Evolutionary conservation across 2,329 filamentous ascomycete genomes (phyloP).

Genomic region (Neopestalotiopsis sp.): DNA sequence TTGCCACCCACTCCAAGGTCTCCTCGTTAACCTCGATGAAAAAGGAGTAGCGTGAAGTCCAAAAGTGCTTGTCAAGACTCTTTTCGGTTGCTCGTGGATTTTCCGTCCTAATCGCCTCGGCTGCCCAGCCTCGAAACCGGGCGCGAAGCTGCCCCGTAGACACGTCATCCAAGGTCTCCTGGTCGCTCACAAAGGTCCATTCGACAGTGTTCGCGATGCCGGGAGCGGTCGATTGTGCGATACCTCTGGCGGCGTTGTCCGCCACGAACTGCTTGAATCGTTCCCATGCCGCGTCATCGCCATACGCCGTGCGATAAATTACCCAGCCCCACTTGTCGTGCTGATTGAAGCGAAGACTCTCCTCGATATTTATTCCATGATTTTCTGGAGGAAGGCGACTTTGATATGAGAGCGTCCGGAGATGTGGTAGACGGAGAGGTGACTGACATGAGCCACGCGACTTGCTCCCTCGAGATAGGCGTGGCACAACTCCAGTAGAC

Average conservation of each 20-base stretch:
- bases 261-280: slow-evolving; percentile 6
- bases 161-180: neutral
- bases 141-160: slow-evolving; percentile 1
- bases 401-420: neutral
- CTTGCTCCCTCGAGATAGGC: neutral
- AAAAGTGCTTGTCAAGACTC: neutral
- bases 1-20: neutral
- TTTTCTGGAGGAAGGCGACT: neutral
- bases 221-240: neutral
- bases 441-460: neutral
- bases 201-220: neutral
- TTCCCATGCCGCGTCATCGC: slow-evolving; percentile 7
- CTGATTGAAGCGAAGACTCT: neutral
- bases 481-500: neutral
- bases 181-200: slow-evolving; percentile 6
- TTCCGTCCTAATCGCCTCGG: slow-evolving; percentile 3
- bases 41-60: neutral
- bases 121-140: neutral
- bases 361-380: neutral
- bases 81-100: neutral
- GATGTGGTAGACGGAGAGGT: neutral
- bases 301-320: slow-evolving; percentile 1
- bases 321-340: slow-evolving; percentile 11
- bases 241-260: neutral
- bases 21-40: neutral